Conservation (phyloP, 2,329 filamentous ascomycete species). For the Lachnellula suecica region DNA sequence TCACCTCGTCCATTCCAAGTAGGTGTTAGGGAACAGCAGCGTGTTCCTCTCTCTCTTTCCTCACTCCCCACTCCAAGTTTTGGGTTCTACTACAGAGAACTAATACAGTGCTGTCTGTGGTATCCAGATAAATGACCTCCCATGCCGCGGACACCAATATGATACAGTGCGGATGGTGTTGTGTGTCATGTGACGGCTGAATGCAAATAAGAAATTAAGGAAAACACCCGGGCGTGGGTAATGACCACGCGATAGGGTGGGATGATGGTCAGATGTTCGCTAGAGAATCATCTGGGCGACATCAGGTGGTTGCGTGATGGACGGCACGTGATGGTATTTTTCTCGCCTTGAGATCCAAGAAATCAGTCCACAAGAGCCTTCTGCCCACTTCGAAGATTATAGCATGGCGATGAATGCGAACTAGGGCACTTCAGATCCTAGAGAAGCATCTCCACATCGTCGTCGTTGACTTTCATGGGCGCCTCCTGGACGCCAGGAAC, state of each 20-base stretch:
- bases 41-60: background rate
- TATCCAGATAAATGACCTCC: constrained; percentile 6
- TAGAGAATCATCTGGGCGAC: background rate
- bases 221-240: background rate
- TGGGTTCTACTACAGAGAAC: background rate
- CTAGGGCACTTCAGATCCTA: background rate
- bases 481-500: background rate
- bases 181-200: constrained; percentile 1
- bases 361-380: too few relatives aligned
- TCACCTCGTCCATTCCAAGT: background rate
- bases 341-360: too few relatives aligned
- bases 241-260: too few relatives aligned
- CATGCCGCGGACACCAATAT: constrained; percentile 7
- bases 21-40: too few relatives aligned
- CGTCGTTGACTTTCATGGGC: background rate
- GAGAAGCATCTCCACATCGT: background rate
- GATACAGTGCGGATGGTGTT: constrained; percentile 5
- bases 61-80: background rate
- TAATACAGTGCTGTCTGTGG: background rate
- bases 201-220: constrained; percentile 1
- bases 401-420: too few relatives aligned
- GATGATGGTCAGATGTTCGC: background rate
- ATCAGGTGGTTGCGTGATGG: too few relatives aligned
- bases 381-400: too few relatives aligned
- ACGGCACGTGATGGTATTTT: too few relatives aligned